Percentiles rank a stretch among this genome's conserved stretches.
phyloP scores from a whole-genome alignment of 352 stramenopile genomes.

The Globisporangium sylvaticum region DNA sequence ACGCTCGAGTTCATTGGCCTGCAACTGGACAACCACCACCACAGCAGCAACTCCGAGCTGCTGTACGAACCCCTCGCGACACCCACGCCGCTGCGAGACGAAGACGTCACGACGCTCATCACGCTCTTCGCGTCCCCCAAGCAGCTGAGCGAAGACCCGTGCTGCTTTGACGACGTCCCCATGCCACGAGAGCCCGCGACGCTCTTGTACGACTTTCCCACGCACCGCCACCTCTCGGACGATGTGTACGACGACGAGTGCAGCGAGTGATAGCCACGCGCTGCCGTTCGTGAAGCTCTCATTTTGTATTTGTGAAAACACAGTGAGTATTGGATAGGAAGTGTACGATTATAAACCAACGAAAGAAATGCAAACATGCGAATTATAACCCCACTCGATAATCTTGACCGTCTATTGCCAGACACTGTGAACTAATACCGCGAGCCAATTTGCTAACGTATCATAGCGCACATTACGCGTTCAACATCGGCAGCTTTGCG shows the following conservation, averaged over 20 bases:
- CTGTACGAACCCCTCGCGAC: slow-evolving; percentile 34
- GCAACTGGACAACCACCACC: background rate
- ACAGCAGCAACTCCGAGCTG: slow-evolving; percentile 1
- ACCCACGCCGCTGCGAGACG: slow-evolving; percentile 33
- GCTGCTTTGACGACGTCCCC: slow-evolving; percentile 7
- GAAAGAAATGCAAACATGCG: background rate
- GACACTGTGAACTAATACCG: background rate
- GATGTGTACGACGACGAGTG: background rate
- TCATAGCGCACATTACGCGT: background rate
- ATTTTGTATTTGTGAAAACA: background rate
- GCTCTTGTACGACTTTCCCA: background rate
- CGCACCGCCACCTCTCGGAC: background rate
- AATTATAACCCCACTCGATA: background rate
- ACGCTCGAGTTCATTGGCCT: background rate
- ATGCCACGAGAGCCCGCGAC: slow-evolving; percentile 11
- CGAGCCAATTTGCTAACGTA: background rate
- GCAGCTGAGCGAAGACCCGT: slow-evolving; percentile 1
- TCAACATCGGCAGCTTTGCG: background rate
- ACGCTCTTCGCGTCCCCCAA: slow-evolving; percentile 22
- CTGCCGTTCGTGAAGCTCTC: background rate
- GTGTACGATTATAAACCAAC: background rate
- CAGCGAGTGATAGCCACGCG: too few relatives aligned
- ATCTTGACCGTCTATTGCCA: background rate
- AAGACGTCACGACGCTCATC: slow-evolving; percentile 41
- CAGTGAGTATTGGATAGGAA: background rate